Conservation (phyloP, 2,329 filamentous ascomycete genomes). For the Penicillium janthinellum region DNA sequence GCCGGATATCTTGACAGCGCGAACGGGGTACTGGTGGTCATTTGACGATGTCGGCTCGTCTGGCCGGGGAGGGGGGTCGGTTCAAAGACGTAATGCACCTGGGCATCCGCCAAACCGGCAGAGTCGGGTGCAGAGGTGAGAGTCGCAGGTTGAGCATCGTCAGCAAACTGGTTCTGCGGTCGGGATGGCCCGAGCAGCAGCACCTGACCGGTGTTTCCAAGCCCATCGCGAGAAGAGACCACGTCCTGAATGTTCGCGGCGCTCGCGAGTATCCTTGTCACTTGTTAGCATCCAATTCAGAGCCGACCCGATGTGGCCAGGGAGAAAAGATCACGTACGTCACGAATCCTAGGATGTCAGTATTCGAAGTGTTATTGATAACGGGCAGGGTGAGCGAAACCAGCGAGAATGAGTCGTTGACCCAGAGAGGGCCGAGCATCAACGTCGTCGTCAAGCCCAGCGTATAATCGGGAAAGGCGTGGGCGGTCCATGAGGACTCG, state of each 20-base stretch:
- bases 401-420: slow-evolving; percentile 74
- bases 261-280: slow-evolving; percentile 55
- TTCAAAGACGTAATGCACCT: slow-evolving; percentile 64
- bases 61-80: slow-evolving; percentile 50
- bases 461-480: slow-evolving; percentile 44
- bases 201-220: slow-evolving; percentile 70
- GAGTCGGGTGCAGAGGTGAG: slow-evolving; percentile 37
- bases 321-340: slow-evolving; percentile 67
- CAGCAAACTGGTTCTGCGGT: slow-evolving; percentile 65
- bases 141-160: slow-evolving; percentile 18
- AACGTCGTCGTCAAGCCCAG: slow-evolving; percentile 58
- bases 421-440: slow-evolving; percentile 72
- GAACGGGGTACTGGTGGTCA: slow-evolving; percentile 55
- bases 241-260: slow-evolving; percentile 44
- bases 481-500: slow-evolving; percentile 30
- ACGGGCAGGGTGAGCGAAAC: slow-evolving; percentile 81
- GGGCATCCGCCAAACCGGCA: slow-evolving; percentile 33
- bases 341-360: slow-evolving; percentile 77
- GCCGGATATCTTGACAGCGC: slow-evolving; percentile 64
- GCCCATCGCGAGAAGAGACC: slow-evolving; percentile 39
- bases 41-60: slow-evolving; percentile 23
- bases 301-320: too few relatives aligned
- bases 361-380: slow-evolving; percentile 62
- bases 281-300: not conserved
- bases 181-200: slow-evolving; percentile 70